Evolutionary conservation across 441 rosid genomes (phyloP).

Genomic region (Jatropha podagrica): DNA sequence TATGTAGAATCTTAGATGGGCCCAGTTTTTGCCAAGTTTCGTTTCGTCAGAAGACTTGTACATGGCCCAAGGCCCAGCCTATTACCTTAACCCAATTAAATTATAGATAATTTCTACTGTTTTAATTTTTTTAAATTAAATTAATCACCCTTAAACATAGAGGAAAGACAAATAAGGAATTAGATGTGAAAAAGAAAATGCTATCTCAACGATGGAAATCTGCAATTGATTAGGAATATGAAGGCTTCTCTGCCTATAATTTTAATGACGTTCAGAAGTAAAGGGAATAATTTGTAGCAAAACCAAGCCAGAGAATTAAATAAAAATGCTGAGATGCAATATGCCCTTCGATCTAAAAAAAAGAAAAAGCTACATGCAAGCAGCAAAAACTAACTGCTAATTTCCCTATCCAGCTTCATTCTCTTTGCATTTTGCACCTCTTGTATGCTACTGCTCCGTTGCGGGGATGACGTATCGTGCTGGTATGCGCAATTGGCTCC

Average conservation of each 20-base stretch:
- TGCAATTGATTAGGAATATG: not conserved
- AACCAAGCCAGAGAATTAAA: constrained; percentile 23
- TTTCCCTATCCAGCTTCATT: constrained; percentile 91
- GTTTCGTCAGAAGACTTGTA: too few relatives aligned
- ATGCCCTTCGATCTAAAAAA: constrained; percentile 13
- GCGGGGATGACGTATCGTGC: constrained; percentile 66
- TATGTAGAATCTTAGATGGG: too few relatives aligned
- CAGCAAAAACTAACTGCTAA: constrained; percentile 42
- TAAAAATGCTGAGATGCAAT: constrained; percentile 26
- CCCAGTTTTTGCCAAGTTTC: too few relatives aligned
- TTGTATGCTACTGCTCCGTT: constrained; percentile 41
- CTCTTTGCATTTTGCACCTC: constrained; percentile 65
- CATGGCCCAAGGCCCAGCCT: not conserved
- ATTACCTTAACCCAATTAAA: not conserved
- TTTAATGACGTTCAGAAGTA: not conserved
- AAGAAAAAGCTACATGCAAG: constrained; percentile 22
- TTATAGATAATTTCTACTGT: too few relatives aligned
- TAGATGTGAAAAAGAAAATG: not conserved
- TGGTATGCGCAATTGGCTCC: constrained; percentile 84
- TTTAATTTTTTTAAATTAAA: too few relatives aligned
- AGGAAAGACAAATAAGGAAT: too few relatives aligned
- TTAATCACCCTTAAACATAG: too few relatives aligned
- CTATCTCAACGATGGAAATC: not conserved
- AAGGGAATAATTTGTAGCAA: constrained; percentile 28
- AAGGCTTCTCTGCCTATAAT: not conserved